phyloP scores from a whole-genome alignment of 2,329 filamentous ascomycete species.

The Daldinia sp. region DNA sequence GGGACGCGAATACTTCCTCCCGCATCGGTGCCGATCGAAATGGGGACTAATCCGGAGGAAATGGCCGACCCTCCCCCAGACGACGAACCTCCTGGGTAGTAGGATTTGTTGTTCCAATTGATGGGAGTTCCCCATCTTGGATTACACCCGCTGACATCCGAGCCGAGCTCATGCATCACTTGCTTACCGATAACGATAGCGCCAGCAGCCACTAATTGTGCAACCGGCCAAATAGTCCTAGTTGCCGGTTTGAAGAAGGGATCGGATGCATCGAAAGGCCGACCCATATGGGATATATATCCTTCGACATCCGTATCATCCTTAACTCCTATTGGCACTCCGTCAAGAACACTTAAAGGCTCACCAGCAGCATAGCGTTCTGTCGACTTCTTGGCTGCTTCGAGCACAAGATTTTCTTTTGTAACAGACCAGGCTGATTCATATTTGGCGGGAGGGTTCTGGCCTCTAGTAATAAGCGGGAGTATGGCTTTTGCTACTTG shows the following conservation, averaged over 20 bases:
- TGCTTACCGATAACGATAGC: constrained; percentile 81
- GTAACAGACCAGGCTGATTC: constrained; percentile 79
- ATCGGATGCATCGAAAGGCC: constrained; percentile 68
- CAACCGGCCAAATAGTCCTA: constrained; percentile 77
- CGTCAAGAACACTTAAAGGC: constrained; percentile 78
- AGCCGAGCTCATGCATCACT: constrained; percentile 84
- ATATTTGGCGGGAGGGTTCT: constrained; percentile 68
- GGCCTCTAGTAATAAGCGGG: constrained; percentile 74
- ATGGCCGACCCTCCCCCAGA: constrained; percentile 80
- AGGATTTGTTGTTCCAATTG: constrained; percentile 80
- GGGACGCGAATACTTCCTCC: constrained; percentile 83
- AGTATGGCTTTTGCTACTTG: constrained; percentile 79
- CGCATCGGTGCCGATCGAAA: constrained; percentile 79
- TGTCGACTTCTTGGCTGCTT: constrained; percentile 79
- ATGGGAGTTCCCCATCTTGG: constrained; percentile 77
- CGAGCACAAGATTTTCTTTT: constrained; percentile 70
- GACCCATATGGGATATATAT: constrained; percentile 75
- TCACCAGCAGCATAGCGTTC: constrained; percentile 76
- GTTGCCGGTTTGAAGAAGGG: constrained; percentile 63
- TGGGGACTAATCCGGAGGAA: constrained; percentile 77
- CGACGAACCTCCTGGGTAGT: constrained; percentile 86
- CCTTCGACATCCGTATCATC: constrained; percentile 81
- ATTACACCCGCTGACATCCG: constrained; percentile 88
- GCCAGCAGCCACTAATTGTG: constrained; percentile 78
- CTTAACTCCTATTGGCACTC: constrained; percentile 85